Conservation (phyloP, 2,329 filamentous ascomycete species). For the Sarocladium strictum region DNA sequence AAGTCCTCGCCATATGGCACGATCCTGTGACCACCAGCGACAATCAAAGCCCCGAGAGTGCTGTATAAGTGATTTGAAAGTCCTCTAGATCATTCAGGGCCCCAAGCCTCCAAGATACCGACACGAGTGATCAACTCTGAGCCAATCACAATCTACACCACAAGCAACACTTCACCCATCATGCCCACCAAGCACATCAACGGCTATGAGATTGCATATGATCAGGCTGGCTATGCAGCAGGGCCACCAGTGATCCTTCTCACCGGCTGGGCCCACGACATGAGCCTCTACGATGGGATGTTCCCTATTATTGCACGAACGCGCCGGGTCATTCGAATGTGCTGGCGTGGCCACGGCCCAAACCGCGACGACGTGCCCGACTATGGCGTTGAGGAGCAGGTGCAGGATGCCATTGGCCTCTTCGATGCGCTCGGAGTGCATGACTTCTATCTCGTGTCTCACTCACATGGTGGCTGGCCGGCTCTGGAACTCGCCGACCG, state of each 20-base stretch:
- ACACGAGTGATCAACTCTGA: too few relatives aligned
- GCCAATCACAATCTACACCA: not conserved
- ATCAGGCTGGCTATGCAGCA: not conserved
- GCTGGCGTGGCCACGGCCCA: conserved; percentile 4
- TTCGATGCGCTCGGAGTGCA: not conserved
- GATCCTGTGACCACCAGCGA: too few relatives aligned
- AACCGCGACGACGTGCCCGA: conserved; percentile 3
- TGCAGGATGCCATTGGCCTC: not conserved
- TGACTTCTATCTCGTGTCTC: conserved; percentile 3
- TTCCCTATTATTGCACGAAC: not conserved
- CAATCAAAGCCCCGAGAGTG: too few relatives aligned
- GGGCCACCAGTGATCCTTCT: not conserved
- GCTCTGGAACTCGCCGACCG: conserved; percentile 1
- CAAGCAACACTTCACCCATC: not conserved
- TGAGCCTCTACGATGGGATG: conserved; percentile 1
- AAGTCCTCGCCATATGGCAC: too few relatives aligned
- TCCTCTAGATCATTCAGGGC: too few relatives aligned
- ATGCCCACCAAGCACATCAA: conserved; percentile 3
- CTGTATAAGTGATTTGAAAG: too few relatives aligned
- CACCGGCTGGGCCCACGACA: conserved; percentile 1
- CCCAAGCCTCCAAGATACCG: too few relatives aligned
- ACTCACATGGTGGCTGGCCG: conserved; percentile 6
- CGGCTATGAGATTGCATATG: not conserved
- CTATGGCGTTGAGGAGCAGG: conserved; percentile 7
- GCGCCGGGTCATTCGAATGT: conserved; percentile 6